phyloP scores from a whole-genome alignment of 441 rosid genomes.

The Daphne laureola region DNA sequence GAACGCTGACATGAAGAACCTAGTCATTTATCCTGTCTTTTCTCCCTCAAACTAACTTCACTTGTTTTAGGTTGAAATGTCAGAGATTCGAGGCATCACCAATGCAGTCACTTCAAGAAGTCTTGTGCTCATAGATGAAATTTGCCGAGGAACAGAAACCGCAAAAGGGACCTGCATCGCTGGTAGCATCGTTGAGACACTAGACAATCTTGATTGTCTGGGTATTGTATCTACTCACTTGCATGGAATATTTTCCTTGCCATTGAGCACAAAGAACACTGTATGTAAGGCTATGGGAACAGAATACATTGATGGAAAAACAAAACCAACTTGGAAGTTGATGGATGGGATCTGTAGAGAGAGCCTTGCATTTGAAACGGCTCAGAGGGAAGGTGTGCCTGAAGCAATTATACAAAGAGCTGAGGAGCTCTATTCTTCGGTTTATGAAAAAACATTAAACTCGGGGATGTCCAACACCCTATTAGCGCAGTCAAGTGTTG shows the following conservation, averaged over 20 bases:
- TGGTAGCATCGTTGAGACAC: constrained; percentile 80
- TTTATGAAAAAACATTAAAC: constrained; percentile 19
- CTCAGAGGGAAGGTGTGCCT: constrained; percentile 84
- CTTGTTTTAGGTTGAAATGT: constrained; percentile 85
- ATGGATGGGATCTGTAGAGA: constrained; percentile 86
- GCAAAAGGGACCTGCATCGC: constrained; percentile 97
- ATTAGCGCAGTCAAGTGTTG: constrained; percentile 13
- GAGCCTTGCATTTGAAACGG: constrained; percentile 99
- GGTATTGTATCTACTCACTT: constrained; percentile 95
- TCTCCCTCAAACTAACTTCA: not conserved
- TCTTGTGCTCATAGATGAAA: constrained; percentile 91
- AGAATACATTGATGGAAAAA: constrained; percentile 54
- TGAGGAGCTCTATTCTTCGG: constrained; percentile 63
- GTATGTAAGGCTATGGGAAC: constrained; percentile 89
- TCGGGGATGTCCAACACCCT: constrained; percentile 18
- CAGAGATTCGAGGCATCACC: constrained; percentile 75
- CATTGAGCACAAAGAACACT: constrained; percentile 55
- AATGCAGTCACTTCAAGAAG: constrained; percentile 76
- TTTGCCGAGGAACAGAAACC: constrained; percentile 98
- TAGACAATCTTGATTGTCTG: constrained; percentile 79
- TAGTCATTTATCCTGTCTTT: not conserved
- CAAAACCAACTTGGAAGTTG: constrained; percentile 87
- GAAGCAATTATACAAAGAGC: constrained; percentile 74
- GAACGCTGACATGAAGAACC: too few relatives aligned
- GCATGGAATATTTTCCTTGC: constrained; percentile 82